Conservation (phyloP, 2,329 filamentous ascomycete genomes). For the Acephala macrosclerotiorum region DNA sequence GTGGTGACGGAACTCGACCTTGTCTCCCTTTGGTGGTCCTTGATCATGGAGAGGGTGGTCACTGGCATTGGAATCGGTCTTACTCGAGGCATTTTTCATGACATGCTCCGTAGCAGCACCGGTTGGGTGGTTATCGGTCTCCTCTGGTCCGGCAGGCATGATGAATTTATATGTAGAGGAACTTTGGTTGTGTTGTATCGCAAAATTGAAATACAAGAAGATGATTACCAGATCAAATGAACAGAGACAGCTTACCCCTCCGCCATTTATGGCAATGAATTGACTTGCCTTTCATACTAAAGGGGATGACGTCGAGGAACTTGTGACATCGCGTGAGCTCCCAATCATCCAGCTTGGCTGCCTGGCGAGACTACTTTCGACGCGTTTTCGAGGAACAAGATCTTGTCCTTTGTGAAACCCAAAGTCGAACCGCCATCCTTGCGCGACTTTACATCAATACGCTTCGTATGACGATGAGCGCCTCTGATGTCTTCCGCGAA, state of each 20-base stretch:
- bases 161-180: constrained; percentile 30
- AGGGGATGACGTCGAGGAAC: constrained; percentile 1
- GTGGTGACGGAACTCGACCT: constrained; percentile 57
- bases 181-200: constrained; percentile 6
- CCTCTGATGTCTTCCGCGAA: constrained; percentile 43
- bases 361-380: constrained; percentile 3
- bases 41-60: constrained; percentile 46
- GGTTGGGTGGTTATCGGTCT: constrained; percentile 45
- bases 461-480: constrained; percentile 29
- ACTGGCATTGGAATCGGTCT: constrained; percentile 47
- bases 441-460: not conserved
- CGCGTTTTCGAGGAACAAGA: constrained; percentile 14
- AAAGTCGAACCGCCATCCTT: not conserved
- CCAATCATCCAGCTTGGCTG: constrained; percentile 8
- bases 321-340: not conserved
- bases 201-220: constrained; percentile 3
- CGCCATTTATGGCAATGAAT: constrained; percentile 6
- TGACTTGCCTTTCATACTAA: constrained; percentile 2
- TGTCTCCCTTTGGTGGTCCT: constrained; percentile 52
- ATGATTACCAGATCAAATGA: not conserved
- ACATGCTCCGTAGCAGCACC: constrained; percentile 46
- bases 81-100: constrained; percentile 46
- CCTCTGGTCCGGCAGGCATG: constrained; percentile 48
- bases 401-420: not conserved
- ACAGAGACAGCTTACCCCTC: not conserved